Conservation (phyloP, 805 yeast species). For the Clavispora fructus region DNA sequence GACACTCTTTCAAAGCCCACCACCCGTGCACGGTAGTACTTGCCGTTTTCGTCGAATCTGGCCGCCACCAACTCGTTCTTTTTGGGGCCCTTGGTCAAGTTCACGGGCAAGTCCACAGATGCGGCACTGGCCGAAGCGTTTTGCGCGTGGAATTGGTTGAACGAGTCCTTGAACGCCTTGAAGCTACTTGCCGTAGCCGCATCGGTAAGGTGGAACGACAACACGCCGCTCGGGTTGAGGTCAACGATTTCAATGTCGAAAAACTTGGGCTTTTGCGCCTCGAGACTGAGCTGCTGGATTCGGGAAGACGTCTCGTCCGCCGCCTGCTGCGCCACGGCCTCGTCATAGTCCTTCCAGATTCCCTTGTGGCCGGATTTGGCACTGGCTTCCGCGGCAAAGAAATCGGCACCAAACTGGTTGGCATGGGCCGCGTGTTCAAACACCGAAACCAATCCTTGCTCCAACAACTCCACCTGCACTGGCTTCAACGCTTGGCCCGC, state of each 20-base stretch:
- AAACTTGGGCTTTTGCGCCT: slow-evolving; percentile 36
- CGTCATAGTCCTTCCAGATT: slow-evolving; percentile 60
- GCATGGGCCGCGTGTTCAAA: slow-evolving; percentile 62
- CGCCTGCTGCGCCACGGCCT: slow-evolving; percentile 31
- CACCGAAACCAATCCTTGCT: slow-evolving; percentile 57
- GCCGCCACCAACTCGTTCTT: slow-evolving; percentile 57
- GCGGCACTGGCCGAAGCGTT: slow-evolving; percentile 30
- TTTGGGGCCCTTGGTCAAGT: slow-evolving; percentile 39
- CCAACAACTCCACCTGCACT: slow-evolving; percentile 52
- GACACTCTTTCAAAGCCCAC: slow-evolving; percentile 40
- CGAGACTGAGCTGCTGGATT: slow-evolving; percentile 18
- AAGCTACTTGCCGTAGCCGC: slow-evolving; percentile 32
- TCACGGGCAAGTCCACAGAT: slow-evolving; percentile 35
- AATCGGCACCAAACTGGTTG: slow-evolving; percentile 49
- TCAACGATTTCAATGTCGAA: slow-evolving; percentile 53
- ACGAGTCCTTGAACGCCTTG: slow-evolving; percentile 40
- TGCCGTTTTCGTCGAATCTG: slow-evolving; percentile 46
- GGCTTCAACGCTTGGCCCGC: slow-evolving; percentile 45
- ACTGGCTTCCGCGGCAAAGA: slow-evolving; percentile 54
- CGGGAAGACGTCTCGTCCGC: slow-evolving; percentile 17
- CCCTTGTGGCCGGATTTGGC: slow-evolving; percentile 58
- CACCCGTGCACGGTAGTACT: slow-evolving; percentile 56
- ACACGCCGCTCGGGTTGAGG: slow-evolving; percentile 36
- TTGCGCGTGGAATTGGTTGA: slow-evolving; percentile 41
- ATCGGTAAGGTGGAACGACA: slow-evolving; percentile 44